These are phyloP conservation scores for Phytophthora fragariaefolia DNA, from an alignment of 352 stramenopile genomes.

Conservation along the genomic window DNA sequence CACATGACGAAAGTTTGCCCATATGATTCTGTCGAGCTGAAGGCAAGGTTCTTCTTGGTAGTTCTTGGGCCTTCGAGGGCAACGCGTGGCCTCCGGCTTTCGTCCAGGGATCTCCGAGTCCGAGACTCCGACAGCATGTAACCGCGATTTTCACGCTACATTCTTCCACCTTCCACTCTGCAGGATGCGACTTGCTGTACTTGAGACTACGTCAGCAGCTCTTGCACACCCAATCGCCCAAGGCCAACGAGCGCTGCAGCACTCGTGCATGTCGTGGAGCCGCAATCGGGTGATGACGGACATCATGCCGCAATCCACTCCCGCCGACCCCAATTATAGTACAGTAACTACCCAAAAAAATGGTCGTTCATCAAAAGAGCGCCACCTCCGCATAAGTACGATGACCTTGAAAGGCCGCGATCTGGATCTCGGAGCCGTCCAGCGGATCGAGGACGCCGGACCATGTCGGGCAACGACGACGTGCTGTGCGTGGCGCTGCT, in stretches of 20 bases:
- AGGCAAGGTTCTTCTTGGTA: neutral
- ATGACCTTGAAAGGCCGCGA: conserved; percentile 37
- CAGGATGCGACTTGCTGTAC: too few relatives aligned
- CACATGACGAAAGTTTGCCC: neutral
- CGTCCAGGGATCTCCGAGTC: too few relatives aligned
- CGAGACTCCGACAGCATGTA: too few relatives aligned
- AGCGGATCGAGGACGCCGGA: neutral
- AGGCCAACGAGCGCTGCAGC: too few relatives aligned
- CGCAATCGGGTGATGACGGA: neutral
- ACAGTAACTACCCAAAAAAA: too few relatives aligned
- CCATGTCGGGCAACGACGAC: conserved; percentile 51
- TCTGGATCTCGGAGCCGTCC: conserved; percentile 5
- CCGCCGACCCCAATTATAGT: too few relatives aligned
- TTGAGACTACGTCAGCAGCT: too few relatives aligned
- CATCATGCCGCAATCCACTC: neutral
- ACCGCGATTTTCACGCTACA: too few relatives aligned
- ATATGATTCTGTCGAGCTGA: neutral
- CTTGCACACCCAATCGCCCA: too few relatives aligned
- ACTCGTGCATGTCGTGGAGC: neutral
- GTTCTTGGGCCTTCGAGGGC: neutral
- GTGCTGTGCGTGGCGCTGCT: conserved; percentile 64
- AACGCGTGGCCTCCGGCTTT: neutral
- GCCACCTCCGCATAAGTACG: too few relatives aligned
- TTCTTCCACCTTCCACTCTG: too few relatives aligned
- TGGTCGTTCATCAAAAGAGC: too few relatives aligned